These are phyloP conservation scores for Mucor plumbeus DNA, from an alignment of 371 early-diverging fungal genomes.

Conservation along the genomic window DNA sequence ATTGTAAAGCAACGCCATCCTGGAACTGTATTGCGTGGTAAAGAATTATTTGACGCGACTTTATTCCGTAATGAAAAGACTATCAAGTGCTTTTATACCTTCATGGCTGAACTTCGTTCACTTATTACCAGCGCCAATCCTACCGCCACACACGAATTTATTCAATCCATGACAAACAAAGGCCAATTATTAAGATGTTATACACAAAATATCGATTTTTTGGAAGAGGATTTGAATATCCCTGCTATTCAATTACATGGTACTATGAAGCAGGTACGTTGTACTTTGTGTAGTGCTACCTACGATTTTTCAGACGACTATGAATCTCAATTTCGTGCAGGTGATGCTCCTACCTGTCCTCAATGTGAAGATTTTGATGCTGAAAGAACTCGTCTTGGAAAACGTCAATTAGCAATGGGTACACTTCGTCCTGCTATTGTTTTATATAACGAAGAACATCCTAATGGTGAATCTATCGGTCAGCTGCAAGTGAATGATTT, in stretches of 20 bases:
- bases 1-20: constrained; percentile 86
- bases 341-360: constrained; percentile 80
- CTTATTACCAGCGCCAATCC: constrained; percentile 75
- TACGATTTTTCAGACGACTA: constrained; percentile 64
- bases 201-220: constrained; percentile 97
- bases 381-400: constrained; percentile 70
- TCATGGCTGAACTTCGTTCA: constrained; percentile 92
- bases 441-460: constrained; percentile 96
- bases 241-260: constrained; percentile 94
- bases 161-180: constrained; percentile 73
- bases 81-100: constrained; percentile 87
- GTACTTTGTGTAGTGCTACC: constrained; percentile 77
- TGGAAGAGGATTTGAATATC: constrained; percentile 78
- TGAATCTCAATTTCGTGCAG: constrained; percentile 64
- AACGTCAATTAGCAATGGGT: constrained; percentile 81
- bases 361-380: constrained; percentile 66
- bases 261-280: constrained; percentile 81
- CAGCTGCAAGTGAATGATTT: constrained; percentile 68
- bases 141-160: constrained; percentile 89
- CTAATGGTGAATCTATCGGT: constrained; percentile 87
- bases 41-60: constrained; percentile 95
- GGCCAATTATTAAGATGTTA: constrained; percentile 88
- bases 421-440: constrained; percentile 95
- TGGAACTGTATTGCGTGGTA: constrained; percentile 77
- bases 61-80: constrained; percentile 79